phyloP scores from a whole-genome alignment of 2,329 filamentous ascomycete genomes.

The Keithomyces neogunnii region DNA sequence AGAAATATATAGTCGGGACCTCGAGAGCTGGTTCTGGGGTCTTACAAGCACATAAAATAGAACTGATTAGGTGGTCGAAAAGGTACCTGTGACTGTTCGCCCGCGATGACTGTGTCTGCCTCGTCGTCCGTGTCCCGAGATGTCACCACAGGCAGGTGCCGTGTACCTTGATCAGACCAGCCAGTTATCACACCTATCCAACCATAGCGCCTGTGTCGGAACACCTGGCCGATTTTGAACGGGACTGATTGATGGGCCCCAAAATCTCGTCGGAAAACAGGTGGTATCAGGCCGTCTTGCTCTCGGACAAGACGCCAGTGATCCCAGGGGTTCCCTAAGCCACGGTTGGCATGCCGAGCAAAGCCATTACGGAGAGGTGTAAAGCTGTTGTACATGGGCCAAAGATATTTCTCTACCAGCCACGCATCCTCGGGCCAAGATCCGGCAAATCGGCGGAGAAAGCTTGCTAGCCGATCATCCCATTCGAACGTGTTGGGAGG shows the following conservation, averaged over 20 bases:
- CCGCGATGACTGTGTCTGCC: conserved; percentile 17
- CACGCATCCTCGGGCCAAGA: conserved; percentile 56
- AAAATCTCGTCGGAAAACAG: conserved; percentile 21
- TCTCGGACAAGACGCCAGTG: conserved; percentile 29
- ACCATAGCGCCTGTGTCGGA: conserved; percentile 70
- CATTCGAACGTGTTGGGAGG: conserved; percentile 40
- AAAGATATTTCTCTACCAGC: conserved; percentile 57
- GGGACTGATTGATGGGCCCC: conserved; percentile 15
- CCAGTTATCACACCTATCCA: conserved; percentile 79
- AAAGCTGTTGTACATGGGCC: conserved; percentile 50
- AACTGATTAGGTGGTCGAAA: conserved; percentile 37
- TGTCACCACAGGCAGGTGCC: conserved; percentile 17
- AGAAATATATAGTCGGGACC: background rate
- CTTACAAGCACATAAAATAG: conserved; percentile 76
- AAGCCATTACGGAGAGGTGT: conserved; percentile 19
- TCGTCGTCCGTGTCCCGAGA: conserved; percentile 18
- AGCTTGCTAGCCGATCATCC: conserved; percentile 53
- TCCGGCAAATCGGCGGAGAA: conserved; percentile 40
- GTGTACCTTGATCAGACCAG: conserved; percentile 56
- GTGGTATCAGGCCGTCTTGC: conserved; percentile 33
- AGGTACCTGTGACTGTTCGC: conserved; percentile 6
- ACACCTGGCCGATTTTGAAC: conserved; percentile 73
- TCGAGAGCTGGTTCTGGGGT: conserved; percentile 14
- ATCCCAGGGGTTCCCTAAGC: conserved; percentile 21
- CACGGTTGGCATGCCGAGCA: conserved; percentile 15